Evolutionary conservation across 768 basidiomycete genomes (phyloP).

Genomic region (Artomyces pyxidatus): DNA sequence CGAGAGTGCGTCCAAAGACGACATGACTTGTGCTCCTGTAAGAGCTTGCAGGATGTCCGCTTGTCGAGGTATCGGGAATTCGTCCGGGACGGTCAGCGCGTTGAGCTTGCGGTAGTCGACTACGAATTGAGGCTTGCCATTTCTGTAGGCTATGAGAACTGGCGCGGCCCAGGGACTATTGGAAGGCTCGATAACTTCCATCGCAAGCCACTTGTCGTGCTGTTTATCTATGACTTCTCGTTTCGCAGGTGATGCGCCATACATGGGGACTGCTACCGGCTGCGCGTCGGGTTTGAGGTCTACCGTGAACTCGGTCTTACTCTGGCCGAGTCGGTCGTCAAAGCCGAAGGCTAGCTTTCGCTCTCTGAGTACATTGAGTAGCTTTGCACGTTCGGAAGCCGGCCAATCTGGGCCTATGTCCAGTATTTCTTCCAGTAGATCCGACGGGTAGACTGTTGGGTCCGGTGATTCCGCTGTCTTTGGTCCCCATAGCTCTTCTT

Average conservation of each 20-base stretch:
- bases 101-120: constrained; percentile 23
- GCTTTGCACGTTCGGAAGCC: not conserved
- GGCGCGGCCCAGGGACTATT: constrained; percentile 27
- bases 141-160: constrained; percentile 26
- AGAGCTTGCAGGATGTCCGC: constrained; percentile 23
- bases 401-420: not conserved
- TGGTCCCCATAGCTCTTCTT: not conserved
- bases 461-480: not conserved
- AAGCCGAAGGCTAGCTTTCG: not conserved
- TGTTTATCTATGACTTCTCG: not conserved
- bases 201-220: constrained; percentile 19
- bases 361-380: not conserved
- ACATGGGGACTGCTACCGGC: constrained; percentile 18
- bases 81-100: constrained; percentile 16
- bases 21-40: constrained; percentile 17
- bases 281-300: constrained; percentile 17
- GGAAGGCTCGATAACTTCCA: constrained; percentile 29
- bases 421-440: not conserved
- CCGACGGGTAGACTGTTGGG: not conserved
- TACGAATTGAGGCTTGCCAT: constrained; percentile 26
- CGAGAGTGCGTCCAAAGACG: constrained; percentile 25
- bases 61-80: constrained; percentile 23
- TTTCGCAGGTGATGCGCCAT: constrained; percentile 18
- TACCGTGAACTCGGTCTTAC: not conserved
- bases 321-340: not conserved